Base-by-base conservation (phyloP, 495 filamentous ascomycete species). In the Oidiodendron maius region DNA sequence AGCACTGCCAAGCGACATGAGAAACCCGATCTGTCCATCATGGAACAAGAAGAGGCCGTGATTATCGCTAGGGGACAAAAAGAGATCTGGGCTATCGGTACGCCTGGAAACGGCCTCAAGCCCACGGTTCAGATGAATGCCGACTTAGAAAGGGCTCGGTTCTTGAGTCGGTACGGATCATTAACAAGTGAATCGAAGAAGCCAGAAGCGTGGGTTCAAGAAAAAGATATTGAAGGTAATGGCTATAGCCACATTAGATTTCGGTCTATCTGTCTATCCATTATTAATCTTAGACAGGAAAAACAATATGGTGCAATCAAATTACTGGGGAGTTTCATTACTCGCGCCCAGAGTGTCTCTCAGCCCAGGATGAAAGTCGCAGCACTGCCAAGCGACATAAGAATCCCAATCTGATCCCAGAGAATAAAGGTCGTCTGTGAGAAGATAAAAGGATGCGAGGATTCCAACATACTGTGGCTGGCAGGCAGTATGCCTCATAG, bases 211-310 rank as follows among this genome's bases (percentile, higher is more conserved):
- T 49, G 46, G 46, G 24, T 40, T 34, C 26, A 32, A 16, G 35
- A 41, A 24, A 40, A 49, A 41, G 37, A 40, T 41, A 32, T 17
- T 38, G 46, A 49, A 49, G 46, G 46, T 49, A 40, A 25, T 18
- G 16, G 5, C 24, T 36, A 36, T 41, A 18, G 23, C 2, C 37
- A 26, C 32, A n/a, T 20, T 18, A 38, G 18, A 18, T 11, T 30
- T 47, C n/a, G n/a, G n/a, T n/a, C n/a, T n/a, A n/a, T n/a, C n/a
- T n/a, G n/a, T n/a, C n/a, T n/a, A n/a, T 47, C 34, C 16, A 26
- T 49, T 34, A 41, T 34, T 49, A 30, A 49, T 16, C 4, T 41
- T 40, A 34, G 22, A 32, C 46, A 49, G 46, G 37, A 41, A 21
- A 23, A 41, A 41, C 35, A 36, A 3, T 49, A 17, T 41, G 24